Evolutionary conservation across 2,329 filamentous ascomycete species (phyloP).

Genomic region (Microdochium nivale): DNA sequence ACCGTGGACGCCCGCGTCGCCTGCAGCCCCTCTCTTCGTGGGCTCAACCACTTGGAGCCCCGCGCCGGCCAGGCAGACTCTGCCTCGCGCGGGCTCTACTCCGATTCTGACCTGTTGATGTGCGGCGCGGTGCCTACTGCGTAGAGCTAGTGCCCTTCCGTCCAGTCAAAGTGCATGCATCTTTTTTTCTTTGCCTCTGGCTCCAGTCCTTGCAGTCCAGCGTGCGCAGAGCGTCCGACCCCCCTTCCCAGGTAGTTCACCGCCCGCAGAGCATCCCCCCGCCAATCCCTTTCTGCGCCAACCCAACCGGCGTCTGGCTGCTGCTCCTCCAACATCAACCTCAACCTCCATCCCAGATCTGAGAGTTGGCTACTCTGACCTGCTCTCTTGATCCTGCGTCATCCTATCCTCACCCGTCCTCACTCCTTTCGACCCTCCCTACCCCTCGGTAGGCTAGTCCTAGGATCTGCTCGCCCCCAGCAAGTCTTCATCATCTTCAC

Average conservation of each 20-base stretch:
- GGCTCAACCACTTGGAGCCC: too few species aligned
- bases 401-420: conserved; percentile 7
- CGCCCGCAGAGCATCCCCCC: neutral
- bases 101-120: too few species aligned
- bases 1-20: too few species aligned
- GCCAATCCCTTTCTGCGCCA: too few species aligned
- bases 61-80: too few species aligned
- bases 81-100: too few species aligned
- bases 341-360: neutral
- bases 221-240: neutral
- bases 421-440: neutral
- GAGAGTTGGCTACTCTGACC: neutral
- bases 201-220: neutral
- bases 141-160: neutral
- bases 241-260: neutral
- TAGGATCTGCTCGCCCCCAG: neutral
- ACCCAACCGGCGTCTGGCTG: neutral
- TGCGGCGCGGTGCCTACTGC: too few species aligned
- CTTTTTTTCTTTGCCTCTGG: neutral
- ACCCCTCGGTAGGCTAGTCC: neutral
- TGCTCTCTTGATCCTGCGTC: conserved; percentile 16
- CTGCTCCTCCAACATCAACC: neutral
- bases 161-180: neutral
- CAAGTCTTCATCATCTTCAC: conserved; percentile 9
- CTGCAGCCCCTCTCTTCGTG: too few species aligned